These are phyloP conservation scores for Phytophthora palmivora DNA, from an alignment of 352 stramenopile species.

Conservation along the genomic window DNA sequence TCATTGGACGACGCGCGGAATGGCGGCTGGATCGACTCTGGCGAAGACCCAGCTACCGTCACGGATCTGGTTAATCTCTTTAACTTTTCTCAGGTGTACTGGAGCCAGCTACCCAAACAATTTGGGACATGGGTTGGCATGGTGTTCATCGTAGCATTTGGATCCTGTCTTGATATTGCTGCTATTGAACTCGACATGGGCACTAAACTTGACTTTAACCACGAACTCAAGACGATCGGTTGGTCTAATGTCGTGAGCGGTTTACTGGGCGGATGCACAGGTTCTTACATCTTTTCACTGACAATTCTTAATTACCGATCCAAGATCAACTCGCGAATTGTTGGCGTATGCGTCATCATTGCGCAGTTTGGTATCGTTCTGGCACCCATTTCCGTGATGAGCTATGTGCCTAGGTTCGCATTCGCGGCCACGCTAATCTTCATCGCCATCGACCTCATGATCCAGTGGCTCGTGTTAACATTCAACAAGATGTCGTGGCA, in stretches of 20 bases:
- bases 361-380: conserved; percentile 87
- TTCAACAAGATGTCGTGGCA: conserved; percentile 74
- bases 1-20: conserved; percentile 91
- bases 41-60: conserved; percentile 59
- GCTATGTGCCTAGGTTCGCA: conserved; percentile 96
- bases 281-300: conserved; percentile 98
- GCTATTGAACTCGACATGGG: conserved; percentile 98
- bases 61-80: conserved; percentile 86
- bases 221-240: conserved; percentile 91
- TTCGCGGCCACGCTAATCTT: conserved; percentile 97
- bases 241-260: conserved; percentile 96
- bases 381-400: conserved; percentile 92
- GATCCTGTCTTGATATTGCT: conserved; percentile 96
- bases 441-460: conserved; percentile 96
- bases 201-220: conserved; percentile 93
- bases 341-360: conserved; percentile 90
- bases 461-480: conserved; percentile 94
- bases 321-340: conserved; percentile 88
- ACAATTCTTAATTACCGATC: conserved; percentile 97
- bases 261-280: conserved; percentile 96
- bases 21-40: conserved; percentile 90
- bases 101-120: conserved; percentile 88
- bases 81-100: conserved; percentile 92
- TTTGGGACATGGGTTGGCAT: conserved; percentile 93
- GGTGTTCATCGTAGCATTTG: conserved; percentile 98